These are phyloP conservation scores for Bonia amplexicaulis DNA, from an alignment of 176 grass and related monocot species.

Conservation along the genomic window DNA sequence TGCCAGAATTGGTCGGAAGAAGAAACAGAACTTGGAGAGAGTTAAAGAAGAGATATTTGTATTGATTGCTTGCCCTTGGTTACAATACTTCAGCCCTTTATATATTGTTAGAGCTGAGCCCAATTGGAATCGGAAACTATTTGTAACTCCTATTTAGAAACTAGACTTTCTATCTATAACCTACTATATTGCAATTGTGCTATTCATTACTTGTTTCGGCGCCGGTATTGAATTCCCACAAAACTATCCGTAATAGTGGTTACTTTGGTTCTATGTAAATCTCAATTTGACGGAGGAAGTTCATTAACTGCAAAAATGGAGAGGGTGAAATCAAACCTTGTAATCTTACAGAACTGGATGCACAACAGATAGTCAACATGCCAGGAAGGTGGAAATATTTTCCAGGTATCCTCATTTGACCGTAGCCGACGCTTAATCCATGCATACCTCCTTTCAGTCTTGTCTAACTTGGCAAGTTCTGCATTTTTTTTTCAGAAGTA, in stretches of 20 bases:
- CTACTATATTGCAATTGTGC: too few relatives aligned
- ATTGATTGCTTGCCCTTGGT: too few relatives aligned
- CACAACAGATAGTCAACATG: constrained; percentile 97
- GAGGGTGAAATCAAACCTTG: constrained; percentile 57
- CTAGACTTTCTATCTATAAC: too few relatives aligned
- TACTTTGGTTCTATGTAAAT: constrained; percentile 19
- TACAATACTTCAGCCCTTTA: too few relatives aligned
- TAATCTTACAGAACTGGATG: constrained; percentile 99
- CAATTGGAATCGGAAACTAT: too few relatives aligned
- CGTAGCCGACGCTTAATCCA: constrained; percentile 91
- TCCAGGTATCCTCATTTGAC: constrained; percentile 98
- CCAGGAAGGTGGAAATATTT: constrained; percentile 94
- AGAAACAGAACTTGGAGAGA: too few relatives aligned
- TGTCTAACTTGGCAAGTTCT: constrained; percentile 98
- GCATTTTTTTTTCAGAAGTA: constrained; percentile 29
- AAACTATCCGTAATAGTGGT: not conserved
- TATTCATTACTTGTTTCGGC: too few relatives aligned
- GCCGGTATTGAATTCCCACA: too few relatives aligned
- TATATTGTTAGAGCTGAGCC: too few relatives aligned
- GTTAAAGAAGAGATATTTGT: too few relatives aligned
- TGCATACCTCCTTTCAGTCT: constrained; percentile 98
- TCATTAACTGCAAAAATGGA: constrained; percentile 17
- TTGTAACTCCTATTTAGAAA: too few relatives aligned
- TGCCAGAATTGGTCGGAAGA: too few relatives aligned
- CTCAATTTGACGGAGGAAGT: not conserved